Percentiles rank a stretch among this genome's conserved stretches.
Conservation (phyloP, 345 rosid species). For the Syzygium grande region DNA sequence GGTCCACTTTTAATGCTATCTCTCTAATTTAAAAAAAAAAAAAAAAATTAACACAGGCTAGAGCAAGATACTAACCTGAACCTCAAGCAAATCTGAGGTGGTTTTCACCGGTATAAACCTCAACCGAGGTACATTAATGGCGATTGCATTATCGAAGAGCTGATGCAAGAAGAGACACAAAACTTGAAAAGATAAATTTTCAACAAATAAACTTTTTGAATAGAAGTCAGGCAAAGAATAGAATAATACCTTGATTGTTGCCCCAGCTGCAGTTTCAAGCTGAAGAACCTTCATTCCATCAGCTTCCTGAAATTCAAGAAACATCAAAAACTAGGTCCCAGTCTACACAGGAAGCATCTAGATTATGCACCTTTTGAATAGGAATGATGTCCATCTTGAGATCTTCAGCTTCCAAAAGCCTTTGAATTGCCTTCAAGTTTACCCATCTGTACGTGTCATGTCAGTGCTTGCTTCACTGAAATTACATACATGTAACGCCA, state of each 20-base stretch:
- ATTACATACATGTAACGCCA: not conserved
- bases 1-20: not conserved
- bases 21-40: too few relatives aligned
- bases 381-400: conserved; percentile 97
- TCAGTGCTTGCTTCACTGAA: conserved; percentile 4
- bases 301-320: conserved; percentile 57
- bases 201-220: not conserved
- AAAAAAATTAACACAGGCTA: too few relatives aligned
- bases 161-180: conserved; percentile 8
- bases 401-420: conserved; percentile 89
- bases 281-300: conserved; percentile 95
- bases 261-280: conserved; percentile 97
- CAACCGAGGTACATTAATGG: conserved; percentile 73
- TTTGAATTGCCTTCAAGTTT: conserved; percentile 84
- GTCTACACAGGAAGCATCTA: not conserved
- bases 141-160: conserved; percentile 85
- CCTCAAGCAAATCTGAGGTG: conserved; percentile 83
- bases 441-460: conserved; percentile 63
- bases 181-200: conserved; percentile 3
- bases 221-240: not conserved
- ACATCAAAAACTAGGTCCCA: not conserved
- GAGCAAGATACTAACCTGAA: conserved; percentile 40
- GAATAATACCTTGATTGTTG: conserved; percentile 67
- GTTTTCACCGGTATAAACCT: conserved; percentile 91
- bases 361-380: conserved; percentile 64